Percentiles rank a stretch among this genome's conserved stretches.
Conservation (phyloP, 2,329 filamentous ascomycete species). For the Talaromyces sp. region DNA sequence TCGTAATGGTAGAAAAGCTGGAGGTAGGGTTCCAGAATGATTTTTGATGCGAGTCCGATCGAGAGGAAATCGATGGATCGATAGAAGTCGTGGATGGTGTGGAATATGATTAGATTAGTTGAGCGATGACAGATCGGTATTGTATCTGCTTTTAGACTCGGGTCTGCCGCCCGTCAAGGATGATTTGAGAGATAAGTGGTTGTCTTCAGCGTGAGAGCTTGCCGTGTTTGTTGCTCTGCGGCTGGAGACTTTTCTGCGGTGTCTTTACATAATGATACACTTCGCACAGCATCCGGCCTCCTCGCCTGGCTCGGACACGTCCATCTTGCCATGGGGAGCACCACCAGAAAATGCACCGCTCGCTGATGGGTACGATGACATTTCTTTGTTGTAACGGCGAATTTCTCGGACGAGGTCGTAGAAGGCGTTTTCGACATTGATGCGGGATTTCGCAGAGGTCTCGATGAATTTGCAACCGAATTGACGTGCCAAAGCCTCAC, state of each 20-base stretch:
- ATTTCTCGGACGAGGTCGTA: conserved; percentile 98
- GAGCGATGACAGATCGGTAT: not conserved
- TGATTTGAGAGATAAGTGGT: not conserved
- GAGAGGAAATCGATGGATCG: not conserved
- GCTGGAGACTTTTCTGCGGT: conserved; percentile 1
- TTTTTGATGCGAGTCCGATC: conserved; percentile 6
- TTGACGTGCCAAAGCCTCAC: conserved; percentile 75
- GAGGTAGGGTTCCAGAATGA: conserved; percentile 3
- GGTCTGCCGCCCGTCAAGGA: not conserved
- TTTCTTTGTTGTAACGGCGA: conserved; percentile 95
- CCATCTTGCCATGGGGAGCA: conserved; percentile 65
- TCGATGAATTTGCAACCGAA: conserved; percentile 99
- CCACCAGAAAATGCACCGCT: conserved; percentile 62
- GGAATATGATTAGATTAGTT: conserved; percentile 10
- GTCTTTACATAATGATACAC: conserved; percentile 78
- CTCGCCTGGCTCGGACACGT: conserved; percentile 60
- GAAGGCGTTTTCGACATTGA: conserved; percentile 98
- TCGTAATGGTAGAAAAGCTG: conserved; percentile 6
- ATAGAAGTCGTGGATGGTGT: conserved; percentile 5
- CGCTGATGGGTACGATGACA: conserved; percentile 77
- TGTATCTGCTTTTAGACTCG: not conserved
- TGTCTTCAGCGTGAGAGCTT: not conserved
- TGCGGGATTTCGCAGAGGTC: conserved; percentile 95
- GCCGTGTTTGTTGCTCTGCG: not conserved
- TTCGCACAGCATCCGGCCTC: conserved; percentile 72